Conservation (phyloP, 78 protist genomes). For the Guillardia theta region DNA sequence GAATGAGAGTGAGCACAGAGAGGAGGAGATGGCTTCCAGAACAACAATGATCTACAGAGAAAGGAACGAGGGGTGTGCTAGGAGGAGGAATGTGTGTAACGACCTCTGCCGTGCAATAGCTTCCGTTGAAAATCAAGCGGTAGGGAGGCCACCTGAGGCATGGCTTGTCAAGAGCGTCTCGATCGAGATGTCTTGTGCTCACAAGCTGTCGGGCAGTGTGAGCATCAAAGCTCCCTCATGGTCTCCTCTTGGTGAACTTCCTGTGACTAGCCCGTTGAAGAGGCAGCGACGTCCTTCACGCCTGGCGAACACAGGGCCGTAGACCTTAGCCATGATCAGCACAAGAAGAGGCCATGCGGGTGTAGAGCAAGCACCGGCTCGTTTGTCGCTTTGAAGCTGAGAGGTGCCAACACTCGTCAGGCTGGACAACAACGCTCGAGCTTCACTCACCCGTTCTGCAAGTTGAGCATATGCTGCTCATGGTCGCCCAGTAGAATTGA, state of each 20-base stretch:
- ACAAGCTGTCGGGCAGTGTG: not conserved
- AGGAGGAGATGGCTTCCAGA: no score
- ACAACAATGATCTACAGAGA: no score
- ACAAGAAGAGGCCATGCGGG: no score
- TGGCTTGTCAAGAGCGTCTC: not conserved
- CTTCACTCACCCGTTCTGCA: not conserved
- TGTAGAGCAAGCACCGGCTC: not conserved
- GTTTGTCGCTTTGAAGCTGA: not conserved
- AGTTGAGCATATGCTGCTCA: not conserved
- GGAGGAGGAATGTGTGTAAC: no score
- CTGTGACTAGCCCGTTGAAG: not conserved
- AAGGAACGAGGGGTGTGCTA: no score
- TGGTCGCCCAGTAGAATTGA: conserved; percentile 12
- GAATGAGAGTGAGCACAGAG: no score
- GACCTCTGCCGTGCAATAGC: not conserved
- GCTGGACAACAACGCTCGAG: no score
- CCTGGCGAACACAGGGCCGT: conserved; percentile 4
- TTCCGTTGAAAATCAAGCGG: not conserved
- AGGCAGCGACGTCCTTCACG: not conserved
- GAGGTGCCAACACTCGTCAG: no score
- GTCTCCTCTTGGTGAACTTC: not conserved
- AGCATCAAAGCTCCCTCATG: not conserved
- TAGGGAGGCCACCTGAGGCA: not conserved
- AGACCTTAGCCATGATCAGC: no score
- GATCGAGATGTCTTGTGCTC: not conserved